Conservation (phyloP, 2,329 filamentous ascomycete species). For the Fusarium sp. region DNA sequence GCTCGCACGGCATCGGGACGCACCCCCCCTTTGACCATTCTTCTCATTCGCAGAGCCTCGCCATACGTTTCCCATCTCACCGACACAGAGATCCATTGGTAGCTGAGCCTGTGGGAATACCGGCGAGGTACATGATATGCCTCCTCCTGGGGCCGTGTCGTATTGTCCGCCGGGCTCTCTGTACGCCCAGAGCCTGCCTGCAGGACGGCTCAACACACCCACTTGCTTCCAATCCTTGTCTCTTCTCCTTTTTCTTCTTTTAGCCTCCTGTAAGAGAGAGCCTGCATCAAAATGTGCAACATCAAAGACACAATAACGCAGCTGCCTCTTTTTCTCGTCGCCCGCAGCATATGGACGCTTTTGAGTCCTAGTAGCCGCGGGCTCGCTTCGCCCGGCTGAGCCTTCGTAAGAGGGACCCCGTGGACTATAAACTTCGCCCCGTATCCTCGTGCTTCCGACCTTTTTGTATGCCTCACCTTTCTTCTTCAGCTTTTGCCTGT, state of each 20-base stretch:
- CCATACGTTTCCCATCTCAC: constrained; percentile 24
- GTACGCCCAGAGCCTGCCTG: constrained; percentile 26
- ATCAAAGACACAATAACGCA: constrained; percentile 23
- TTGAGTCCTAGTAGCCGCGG: constrained; percentile 29
- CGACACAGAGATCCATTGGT: constrained; percentile 19
- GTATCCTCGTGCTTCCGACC: constrained; percentile 20
- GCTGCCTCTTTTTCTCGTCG: constrained; percentile 35
- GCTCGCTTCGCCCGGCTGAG: constrained; percentile 15
- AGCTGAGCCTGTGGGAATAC: constrained; percentile 10
- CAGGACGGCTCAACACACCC: constrained; percentile 26
- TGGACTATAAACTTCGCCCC: constrained; percentile 35
- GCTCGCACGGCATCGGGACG: constrained; percentile 36
- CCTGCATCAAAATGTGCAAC: constrained; percentile 41
- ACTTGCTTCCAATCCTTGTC: constrained; percentile 25
- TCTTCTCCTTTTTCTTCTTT: constrained; percentile 2
- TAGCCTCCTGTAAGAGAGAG: constrained; percentile 20
- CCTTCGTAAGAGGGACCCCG: constrained; percentile 11
- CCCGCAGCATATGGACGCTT: constrained; percentile 42
- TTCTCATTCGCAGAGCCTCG: constrained; percentile 37
- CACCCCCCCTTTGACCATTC: constrained; percentile 2
- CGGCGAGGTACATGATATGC: constrained; percentile 17
- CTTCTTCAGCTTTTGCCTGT: constrained; percentile 27
- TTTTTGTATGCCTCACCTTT: constrained; percentile 29
- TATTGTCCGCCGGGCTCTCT: constrained; percentile 27
- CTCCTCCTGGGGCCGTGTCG: constrained; percentile 10